Conservation (phyloP, 208 protist species). For the Acanthamoeba healyi region DNA sequence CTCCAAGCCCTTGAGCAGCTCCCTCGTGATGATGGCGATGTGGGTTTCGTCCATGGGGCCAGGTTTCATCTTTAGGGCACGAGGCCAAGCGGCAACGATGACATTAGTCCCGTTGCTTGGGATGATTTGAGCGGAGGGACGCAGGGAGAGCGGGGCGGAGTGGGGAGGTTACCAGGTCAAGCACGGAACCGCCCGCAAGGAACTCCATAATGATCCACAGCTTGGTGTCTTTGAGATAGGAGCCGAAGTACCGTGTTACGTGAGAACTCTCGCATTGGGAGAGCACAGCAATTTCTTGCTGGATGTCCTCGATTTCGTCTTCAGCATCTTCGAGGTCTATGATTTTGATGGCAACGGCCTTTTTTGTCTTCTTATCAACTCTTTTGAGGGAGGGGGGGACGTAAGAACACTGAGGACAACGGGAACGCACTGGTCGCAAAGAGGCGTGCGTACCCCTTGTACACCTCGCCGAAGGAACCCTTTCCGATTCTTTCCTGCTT, state of each 20-base stretch:
- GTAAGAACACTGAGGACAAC: too few relatives aligned
- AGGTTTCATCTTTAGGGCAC: constrained; percentile 83
- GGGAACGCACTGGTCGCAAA: too few relatives aligned
- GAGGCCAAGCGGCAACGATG: background rate
- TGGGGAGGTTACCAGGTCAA: constrained; percentile 80
- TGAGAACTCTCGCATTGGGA: constrained; percentile 90
- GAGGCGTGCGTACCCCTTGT: constrained; percentile 90
- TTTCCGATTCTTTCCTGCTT: constrained; percentile 90
- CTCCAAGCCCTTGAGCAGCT: constrained; percentile 91
- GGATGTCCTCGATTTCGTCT: constrained; percentile 96
- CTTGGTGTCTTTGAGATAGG: constrained; percentile 91
- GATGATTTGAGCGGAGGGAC: background rate
- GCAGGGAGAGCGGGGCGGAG: background rate
- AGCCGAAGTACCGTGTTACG: constrained; percentile 92
- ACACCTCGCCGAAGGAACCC: constrained; percentile 93
- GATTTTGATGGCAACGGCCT: constrained; percentile 94
- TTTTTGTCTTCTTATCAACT: constrained; percentile 86
- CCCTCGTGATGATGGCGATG: constrained; percentile 91
- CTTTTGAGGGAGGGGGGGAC: constrained; percentile 1
- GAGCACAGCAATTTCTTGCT: constrained; percentile 94
- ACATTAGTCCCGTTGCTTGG: too few relatives aligned
- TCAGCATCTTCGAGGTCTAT: constrained; percentile 95
- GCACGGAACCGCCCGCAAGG: constrained; percentile 91
- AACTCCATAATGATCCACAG: constrained; percentile 97
- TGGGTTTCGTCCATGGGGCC: constrained; percentile 90